phyloP scores from a whole-genome alignment of 441 rosid species.

The Francoa sonchifolia region DNA sequence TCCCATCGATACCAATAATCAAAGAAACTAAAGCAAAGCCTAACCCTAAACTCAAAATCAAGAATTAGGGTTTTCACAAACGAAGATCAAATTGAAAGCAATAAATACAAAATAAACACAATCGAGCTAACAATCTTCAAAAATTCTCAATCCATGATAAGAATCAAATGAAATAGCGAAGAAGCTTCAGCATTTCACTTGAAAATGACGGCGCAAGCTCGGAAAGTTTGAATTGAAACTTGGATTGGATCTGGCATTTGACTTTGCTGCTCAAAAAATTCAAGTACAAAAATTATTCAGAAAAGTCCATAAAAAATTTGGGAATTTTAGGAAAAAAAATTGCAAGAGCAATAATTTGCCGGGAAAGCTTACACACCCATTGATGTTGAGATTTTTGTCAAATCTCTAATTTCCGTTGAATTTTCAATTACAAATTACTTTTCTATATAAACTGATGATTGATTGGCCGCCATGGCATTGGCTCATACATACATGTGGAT shows the following conservation, averaged over 20 bases:
- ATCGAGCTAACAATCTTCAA: too few species aligned
- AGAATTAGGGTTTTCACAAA: too few species aligned
- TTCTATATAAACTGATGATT: too few species aligned
- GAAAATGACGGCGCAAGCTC: background rate
- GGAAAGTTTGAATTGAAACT: slow-evolving; percentile 15
- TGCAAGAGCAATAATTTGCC: background rate
- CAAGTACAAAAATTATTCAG: background rate
- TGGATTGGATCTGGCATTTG: slow-evolving; percentile 8
- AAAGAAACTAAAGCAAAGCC: background rate
- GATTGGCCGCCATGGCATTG: too few species aligned
- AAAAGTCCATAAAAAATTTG: background rate
- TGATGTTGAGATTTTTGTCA: background rate
- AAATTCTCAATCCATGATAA: background rate
- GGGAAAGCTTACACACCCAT: background rate
- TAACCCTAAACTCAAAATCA: background rate
- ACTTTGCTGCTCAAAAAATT: background rate
- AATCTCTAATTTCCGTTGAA: too few species aligned
- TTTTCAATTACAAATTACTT: too few species aligned
- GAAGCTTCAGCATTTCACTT: background rate
- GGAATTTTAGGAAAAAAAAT: background rate
- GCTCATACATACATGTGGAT: too few species aligned
- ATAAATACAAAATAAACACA: too few species aligned
- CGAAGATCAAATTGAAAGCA: too few species aligned
- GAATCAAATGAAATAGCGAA: background rate
- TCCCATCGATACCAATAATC: slow-evolving; percentile 15